A percentile compares a stretch with the other conserved stretches of the same genome.
Conservation (phyloP, 768 basidiomycete species). For the Amanita rimosa region DNA sequence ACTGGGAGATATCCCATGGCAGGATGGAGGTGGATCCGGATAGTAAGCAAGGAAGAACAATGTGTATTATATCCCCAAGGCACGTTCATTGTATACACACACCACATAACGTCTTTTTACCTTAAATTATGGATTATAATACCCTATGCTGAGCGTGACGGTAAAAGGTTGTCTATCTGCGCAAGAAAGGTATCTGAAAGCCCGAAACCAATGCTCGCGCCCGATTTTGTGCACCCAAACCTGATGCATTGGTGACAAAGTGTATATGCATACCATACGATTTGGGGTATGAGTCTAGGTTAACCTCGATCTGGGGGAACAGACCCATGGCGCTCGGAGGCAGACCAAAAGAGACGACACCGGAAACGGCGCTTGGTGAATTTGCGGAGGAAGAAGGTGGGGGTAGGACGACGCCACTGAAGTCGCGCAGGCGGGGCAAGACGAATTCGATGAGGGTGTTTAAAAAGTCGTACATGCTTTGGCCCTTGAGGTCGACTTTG, state of each 20-base stretch:
- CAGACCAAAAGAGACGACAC: slow-evolving; percentile 86
- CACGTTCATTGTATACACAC: background rate
- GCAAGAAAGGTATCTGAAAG: slow-evolving; percentile 81
- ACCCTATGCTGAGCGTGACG: background rate
- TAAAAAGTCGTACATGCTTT: slow-evolving; percentile 93
- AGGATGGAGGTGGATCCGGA: slow-evolving; percentile 12
- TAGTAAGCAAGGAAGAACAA: background rate
- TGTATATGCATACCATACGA: slow-evolving; percentile 89
- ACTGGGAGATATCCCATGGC: slow-evolving; percentile 58
- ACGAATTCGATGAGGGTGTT: slow-evolving; percentile 87
- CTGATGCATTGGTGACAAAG: slow-evolving; percentile 81
- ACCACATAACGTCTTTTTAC: background rate
- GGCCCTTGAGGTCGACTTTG: slow-evolving; percentile 84
- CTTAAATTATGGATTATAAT: slow-evolving; percentile 3
- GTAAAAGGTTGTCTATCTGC: slow-evolving; percentile 20
- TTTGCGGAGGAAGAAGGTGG: slow-evolving; percentile 56
- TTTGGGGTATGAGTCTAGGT: slow-evolving; percentile 80
- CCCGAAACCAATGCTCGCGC: slow-evolving; percentile 83
- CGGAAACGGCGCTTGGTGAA: slow-evolving; percentile 68
- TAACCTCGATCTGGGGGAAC: slow-evolving; percentile 96
- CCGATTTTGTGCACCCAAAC: slow-evolving; percentile 82
- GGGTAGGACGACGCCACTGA: slow-evolving; percentile 74
- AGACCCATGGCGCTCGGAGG: slow-evolving; percentile 75
- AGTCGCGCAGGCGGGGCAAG: slow-evolving; percentile 88
- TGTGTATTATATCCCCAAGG: slow-evolving; percentile 7